Evolutionary conservation across 495 filamentous ascomycete species (phyloP).

Genomic region (Xylaria scruposa): DNA sequence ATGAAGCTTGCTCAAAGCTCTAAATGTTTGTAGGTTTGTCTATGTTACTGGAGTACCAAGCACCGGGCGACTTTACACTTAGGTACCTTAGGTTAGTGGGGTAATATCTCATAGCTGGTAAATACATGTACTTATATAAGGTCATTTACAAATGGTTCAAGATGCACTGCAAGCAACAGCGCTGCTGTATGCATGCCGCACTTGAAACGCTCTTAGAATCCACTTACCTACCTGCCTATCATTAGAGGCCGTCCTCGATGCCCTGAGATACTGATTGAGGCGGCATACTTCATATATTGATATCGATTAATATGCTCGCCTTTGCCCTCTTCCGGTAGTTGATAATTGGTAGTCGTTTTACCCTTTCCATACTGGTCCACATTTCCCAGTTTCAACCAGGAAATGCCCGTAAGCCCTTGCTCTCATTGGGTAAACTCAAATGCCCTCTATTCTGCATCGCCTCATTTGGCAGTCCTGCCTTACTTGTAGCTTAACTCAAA

Average conservation of each 20-base stretch:
- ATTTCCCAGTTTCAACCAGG: conserved; percentile 14
- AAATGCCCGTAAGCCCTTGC: not conserved
- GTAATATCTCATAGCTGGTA: not conserved
- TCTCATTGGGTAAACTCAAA: conserved; percentile 2
- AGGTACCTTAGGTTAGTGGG: not conserved
- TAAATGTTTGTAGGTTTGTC: not conserved
- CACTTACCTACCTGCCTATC: not conserved
- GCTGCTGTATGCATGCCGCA: not conserved
- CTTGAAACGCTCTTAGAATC: not conserved
- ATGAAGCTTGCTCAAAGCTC: not conserved
- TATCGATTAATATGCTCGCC: not conserved
- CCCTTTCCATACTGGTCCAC: not conserved
- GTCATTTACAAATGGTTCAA: not conserved
- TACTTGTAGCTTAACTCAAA: not conserved
- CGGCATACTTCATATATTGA: not conserved
- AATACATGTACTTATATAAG: not conserved
- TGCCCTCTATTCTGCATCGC: too few relatives aligned
- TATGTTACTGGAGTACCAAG: not conserved
- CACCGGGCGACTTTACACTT: not conserved
- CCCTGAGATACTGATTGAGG: not conserved
- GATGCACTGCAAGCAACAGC: conserved; percentile 3
- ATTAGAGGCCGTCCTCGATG: not conserved
- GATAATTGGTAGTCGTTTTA: not conserved
- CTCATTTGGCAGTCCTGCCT: too few relatives aligned
- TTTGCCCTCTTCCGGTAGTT: not conserved